A percentile compares a stretch with the other conserved stretches of the same genome.
Conservation (phyloP, 768 basidiomycete genomes). For the Lactifluus rugatus region DNA sequence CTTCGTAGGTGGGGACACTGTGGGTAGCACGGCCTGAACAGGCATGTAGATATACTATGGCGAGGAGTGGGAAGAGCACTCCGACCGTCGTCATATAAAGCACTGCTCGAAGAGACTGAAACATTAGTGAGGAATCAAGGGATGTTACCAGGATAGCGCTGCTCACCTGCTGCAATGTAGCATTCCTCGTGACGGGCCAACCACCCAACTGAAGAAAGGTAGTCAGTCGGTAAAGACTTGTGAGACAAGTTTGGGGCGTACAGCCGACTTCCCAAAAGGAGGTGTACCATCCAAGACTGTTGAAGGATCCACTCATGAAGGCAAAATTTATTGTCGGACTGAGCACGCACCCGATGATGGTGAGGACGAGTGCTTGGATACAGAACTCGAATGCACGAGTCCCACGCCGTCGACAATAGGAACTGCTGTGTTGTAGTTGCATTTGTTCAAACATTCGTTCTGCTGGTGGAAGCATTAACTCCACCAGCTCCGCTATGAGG, state of each 20-base stretch:
- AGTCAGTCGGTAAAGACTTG: not conserved
- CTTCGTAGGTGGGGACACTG: constrained; percentile 22
- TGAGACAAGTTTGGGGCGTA: constrained; percentile 1
- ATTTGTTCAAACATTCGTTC: not conserved
- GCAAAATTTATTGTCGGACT: not conserved
- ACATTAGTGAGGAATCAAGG: not conserved
- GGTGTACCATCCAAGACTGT: constrained; percentile 15
- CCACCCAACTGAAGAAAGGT: constrained; percentile 14
- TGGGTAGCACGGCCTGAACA: constrained; percentile 18
- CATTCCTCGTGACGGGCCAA: constrained; percentile 5
- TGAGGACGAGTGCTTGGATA: constrained; percentile 13
- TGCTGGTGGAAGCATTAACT: too few relatives aligned
- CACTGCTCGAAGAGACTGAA: not conserved
- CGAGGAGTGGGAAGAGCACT: constrained; percentile 9
- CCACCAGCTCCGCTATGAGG: too few relatives aligned
- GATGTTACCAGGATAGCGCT: not conserved
- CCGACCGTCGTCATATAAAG: constrained; percentile 7
- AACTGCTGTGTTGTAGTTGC: not conserved
- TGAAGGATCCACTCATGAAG: not conserved
- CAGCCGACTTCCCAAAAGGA: constrained; percentile 17
- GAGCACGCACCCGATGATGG: constrained; percentile 15
- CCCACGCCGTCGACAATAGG: not conserved
- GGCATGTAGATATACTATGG: constrained; percentile 3
- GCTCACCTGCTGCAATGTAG: constrained; percentile 9
- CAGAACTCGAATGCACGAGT: constrained; percentile 1